Base-by-base conservation (phyloP, 495 filamentous ascomycete genomes). In the Lasiosphaeris hirsuta region DNA sequence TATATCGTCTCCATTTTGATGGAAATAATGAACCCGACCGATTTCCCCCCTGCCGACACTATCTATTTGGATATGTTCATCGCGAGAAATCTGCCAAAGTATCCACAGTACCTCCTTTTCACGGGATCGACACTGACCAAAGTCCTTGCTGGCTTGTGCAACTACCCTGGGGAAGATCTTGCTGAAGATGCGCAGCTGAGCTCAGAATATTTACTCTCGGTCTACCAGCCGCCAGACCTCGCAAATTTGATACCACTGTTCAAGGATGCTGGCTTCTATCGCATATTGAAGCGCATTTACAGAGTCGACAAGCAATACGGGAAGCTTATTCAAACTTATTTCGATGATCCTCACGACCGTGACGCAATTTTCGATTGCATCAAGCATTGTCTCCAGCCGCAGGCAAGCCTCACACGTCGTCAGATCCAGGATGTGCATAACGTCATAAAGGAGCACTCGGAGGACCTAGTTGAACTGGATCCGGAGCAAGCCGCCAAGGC, bases 51-150 rank as follows among this genome's bases (percentile, higher is more conserved):
- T n/a, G 82, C 87, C 56, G 90, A 97, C 69, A 90, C 87, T 23
- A 90, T 98, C 55, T 97, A 95, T 70, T 80, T 98, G 36, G 88
- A 98, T 68, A 98, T 98, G 90, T 97, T 98, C 66, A 85, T 97
- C 69, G 93, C 94, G 43, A 87, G 94, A 55, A 98, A 96, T 63
- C 80, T 97, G 13, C 90, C 94, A 2, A 98, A 97, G 72, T 98
- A 96, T 67, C 92, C 90, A 5, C 92, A 97, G 68, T 96, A 96
- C 64, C 89, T 98, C 61, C 80, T 96, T 35, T 83, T 98, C 56
- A 85, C 94, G 0, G 94, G 92, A 48, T 88, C 88, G 7, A 86
- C 87, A 8, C 79, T 97, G 1, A 87, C 93, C 62, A 86, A 85
- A 43, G 86, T 96, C 38, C 77, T 98, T 41, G 75, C 83, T 8